These are phyloP conservation scores for Castanopsis chinensis DNA, from an alignment of 306 rosid species.

Conservation along the genomic window DNA sequence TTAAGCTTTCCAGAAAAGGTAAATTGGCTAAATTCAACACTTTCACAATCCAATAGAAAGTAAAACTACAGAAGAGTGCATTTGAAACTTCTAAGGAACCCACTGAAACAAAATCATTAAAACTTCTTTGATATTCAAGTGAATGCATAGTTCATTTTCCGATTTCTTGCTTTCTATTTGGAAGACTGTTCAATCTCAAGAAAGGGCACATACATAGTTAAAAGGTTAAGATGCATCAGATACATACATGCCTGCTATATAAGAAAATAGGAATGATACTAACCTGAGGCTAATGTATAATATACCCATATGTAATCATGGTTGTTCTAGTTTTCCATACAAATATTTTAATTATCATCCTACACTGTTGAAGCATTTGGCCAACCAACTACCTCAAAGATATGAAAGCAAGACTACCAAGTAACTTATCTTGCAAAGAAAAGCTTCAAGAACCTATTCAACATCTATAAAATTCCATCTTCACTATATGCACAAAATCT, in stretches of 20 bases:
- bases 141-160: not conserved
- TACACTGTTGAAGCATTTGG: not conserved
- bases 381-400: no score
- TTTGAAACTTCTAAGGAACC: no score
- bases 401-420: no score
- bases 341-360: slow-evolving; percentile 3
- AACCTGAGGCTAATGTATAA: slow-evolving; percentile 7
- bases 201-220: not conserved
- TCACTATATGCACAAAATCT: not conserved
- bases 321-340: slow-evolving; percentile 15
- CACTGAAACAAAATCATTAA: not conserved
- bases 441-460: not conserved
- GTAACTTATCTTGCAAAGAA: no score
- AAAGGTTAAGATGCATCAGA: not conserved
- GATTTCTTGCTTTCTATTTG: not conserved
- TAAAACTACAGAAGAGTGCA: no score
- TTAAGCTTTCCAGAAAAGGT: no score
- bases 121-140: not conserved
- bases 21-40: no score
- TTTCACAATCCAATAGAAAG: no score
- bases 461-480: not conserved
- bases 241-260: slow-evolving; percentile 2
- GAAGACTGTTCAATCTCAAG: slow-evolving; percentile 1
- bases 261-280: not conserved
- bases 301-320: not conserved